Evolutionary conservation across 768 basidiomycete species (phyloP), one percentile per base, ranked within the genome.

Genomic region (Suillus variegatus): DNA sequence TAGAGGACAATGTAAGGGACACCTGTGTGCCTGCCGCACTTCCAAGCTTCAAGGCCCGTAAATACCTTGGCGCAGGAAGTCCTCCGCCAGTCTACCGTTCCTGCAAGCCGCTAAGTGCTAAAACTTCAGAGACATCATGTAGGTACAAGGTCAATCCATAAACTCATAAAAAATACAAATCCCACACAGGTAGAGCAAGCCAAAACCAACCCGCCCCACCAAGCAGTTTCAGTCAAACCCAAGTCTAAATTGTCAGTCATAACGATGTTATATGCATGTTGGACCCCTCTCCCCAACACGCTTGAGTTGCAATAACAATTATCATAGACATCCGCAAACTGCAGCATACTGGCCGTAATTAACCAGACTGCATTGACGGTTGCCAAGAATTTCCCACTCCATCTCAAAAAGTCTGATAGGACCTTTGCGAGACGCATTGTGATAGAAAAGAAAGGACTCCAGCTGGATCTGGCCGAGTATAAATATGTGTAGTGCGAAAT

Each of bases 151-250:
- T 51, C 49, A 16, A 22, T 51, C 13, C 25, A 51, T 28, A 51
- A 51, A 51, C 49, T 51, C 49, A 51, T 51, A 3, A 16, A 51
- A 28, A 28, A 51, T 28, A 51, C 14, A 8, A 51, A 51, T 16
- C 49, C 49, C 13, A 51, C 25, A 16, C 25, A 28, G 14, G 25
- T 16, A 28, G 49, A 51, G 6, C 49, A 14, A 51, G 6, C 73
- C 4, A 82, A 70, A 12, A 63, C 68, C 0, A 80, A 72, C 2
- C 75, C 82, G 0, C 81, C 79, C 49, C 77, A 73, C 82, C 82
- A 82, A 20, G 77, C 78, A 0, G 18, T 40, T 49, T 64, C 71
- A 70, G 77, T 77, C 43, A 62, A 25, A 9, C 38, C 18, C 6
- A 79, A 28, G 55, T 80, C 80, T 5, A 55, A 64, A 1, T 5